These are phyloP conservation scores for Miscanthus lutarioriparius DNA, from an alignment of 176 grass and related monocot genomes.

Conservation along the genomic window DNA sequence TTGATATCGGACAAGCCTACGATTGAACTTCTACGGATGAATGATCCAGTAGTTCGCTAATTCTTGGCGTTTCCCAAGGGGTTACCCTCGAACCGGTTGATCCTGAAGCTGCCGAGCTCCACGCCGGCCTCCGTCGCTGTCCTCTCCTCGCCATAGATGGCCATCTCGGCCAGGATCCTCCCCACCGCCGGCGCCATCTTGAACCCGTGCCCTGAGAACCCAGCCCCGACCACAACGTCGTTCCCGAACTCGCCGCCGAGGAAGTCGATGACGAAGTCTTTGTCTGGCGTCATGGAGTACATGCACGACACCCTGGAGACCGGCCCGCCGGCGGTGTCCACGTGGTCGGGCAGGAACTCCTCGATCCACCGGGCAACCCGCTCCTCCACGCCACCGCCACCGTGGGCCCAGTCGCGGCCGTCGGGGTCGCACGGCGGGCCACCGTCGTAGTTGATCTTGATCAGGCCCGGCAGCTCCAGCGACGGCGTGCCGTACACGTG, in stretches of 20 bases:
- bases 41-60: background rate
- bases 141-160: constrained; percentile 38
- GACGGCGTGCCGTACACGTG: constrained; percentile 74
- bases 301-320: constrained; percentile 57
- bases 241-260: constrained; percentile 54
- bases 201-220: constrained; percentile 79
- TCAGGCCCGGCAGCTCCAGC: constrained; percentile 66
- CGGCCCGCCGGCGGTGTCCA: constrained; percentile 40
- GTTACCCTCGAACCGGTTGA: constrained; percentile 46
- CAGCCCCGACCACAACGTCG: constrained; percentile 64
- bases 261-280: constrained; percentile 80
- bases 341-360: constrained; percentile 35
- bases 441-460: constrained; percentile 72
- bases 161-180: constrained; percentile 65
- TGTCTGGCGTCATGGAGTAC: constrained; percentile 89
- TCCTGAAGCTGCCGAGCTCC: constrained; percentile 44
- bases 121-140: constrained; percentile 35
- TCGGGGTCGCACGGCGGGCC: constrained; percentile 73
- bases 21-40: too few species aligned
- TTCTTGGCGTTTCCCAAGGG: constrained; percentile 44
- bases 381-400: background rate
- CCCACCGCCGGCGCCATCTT: constrained; percentile 75
- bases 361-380: constrained; percentile 53
- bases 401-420: constrained; percentile 41
- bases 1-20: too few species aligned